phyloP scores from a whole-genome alignment of 1,139 yeast genomes.

The Kodamaea ohmeri region DNA sequence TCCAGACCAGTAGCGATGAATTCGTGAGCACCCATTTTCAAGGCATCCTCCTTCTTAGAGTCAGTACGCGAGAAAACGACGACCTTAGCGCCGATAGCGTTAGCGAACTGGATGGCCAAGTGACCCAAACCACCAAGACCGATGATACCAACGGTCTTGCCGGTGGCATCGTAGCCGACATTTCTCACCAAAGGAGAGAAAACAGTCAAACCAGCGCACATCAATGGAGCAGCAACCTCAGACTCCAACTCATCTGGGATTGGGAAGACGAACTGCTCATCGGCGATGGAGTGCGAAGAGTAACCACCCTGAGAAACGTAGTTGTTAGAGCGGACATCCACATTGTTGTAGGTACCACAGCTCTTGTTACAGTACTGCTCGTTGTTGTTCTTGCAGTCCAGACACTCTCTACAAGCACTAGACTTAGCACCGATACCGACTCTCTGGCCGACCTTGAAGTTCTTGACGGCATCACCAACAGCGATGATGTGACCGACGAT shows the following conservation, averaged over 20 bases:
- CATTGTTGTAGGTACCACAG: constrained; percentile 45
- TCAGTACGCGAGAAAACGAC: constrained; percentile 39
- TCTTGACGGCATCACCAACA: constrained; percentile 47
- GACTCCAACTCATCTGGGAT: constrained; percentile 52
- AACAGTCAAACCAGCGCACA: constrained; percentile 68
- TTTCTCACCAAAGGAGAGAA: constrained; percentile 51
- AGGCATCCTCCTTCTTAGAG: constrained; percentile 36
- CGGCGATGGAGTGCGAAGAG: constrained; percentile 53
- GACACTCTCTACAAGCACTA: constrained; percentile 49
- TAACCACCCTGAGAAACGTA: constrained; percentile 59
- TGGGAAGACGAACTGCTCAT: constrained; percentile 51
- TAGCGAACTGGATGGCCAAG: constrained; percentile 41
- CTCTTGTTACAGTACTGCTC: constrained; percentile 49
- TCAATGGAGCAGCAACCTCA: constrained; percentile 56
- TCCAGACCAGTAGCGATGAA: constrained; percentile 41
- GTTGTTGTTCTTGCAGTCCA: constrained; percentile 41
- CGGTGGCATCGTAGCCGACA: constrained; percentile 27
- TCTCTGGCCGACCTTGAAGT: constrained; percentile 52
- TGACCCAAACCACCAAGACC: constrained; percentile 50
- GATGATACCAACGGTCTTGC: constrained; percentile 47
- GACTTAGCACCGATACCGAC: constrained; percentile 63
- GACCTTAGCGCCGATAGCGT: constrained; percentile 42
- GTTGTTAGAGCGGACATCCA: constrained; percentile 29
- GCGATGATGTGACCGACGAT: constrained; percentile 54
- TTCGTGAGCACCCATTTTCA: constrained; percentile 36